Percentiles rank a stretch among this genome's conserved stretches.
Conservation (phyloP, 139 green algal species). For the Picochlorum sp. region DNA sequence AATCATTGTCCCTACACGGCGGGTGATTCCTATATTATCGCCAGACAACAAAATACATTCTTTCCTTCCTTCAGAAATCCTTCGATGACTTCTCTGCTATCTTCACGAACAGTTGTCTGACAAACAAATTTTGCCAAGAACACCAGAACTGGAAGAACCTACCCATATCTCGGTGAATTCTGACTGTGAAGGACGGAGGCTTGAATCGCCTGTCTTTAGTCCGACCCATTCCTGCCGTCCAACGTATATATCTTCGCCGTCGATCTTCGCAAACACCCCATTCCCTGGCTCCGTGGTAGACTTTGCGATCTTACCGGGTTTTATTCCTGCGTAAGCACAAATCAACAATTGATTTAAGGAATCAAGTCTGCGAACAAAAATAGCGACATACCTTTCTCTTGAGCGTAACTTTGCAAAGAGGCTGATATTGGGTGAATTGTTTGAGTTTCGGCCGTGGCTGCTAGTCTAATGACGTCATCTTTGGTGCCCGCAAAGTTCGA, state of each 20-base stretch:
- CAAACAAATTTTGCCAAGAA: slow-evolving; percentile 57
- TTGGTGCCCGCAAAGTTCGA: slow-evolving; percentile 15
- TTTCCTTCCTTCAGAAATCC: slow-evolving; percentile 54
- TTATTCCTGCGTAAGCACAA: slow-evolving; percentile 8
- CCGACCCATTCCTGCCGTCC: slow-evolving; percentile 61
- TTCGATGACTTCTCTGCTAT: slow-evolving; percentile 47
- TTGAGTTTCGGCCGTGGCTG: slow-evolving; percentile 64
- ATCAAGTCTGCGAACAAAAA: not conserved
- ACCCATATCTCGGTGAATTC: slow-evolving; percentile 26
- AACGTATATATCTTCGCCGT: slow-evolving; percentile 46
- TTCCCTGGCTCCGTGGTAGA: slow-evolving; percentile 49
- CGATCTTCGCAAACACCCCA: slow-evolving; percentile 47
- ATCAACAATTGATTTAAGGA: not conserved
- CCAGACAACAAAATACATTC: slow-evolving; percentile 67
- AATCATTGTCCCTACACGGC: slow-evolving; percentile 31
- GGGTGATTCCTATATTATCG: slow-evolving; percentile 51
- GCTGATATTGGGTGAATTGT: slow-evolving; percentile 78
- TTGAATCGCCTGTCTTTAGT: slow-evolving; percentile 18
- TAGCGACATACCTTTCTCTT: slow-evolving; percentile 16
- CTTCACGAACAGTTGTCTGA: slow-evolving; percentile 56
- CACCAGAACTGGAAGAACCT: slow-evolving; percentile 38
- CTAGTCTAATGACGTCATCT: slow-evolving; percentile 48
- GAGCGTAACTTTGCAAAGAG: slow-evolving; percentile 54
- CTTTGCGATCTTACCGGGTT: slow-evolving; percentile 19
- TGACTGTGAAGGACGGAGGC: not conserved